phyloP scores from a whole-genome alignment of 352 stramenopile species.

The Pythium coloratum region DNA sequence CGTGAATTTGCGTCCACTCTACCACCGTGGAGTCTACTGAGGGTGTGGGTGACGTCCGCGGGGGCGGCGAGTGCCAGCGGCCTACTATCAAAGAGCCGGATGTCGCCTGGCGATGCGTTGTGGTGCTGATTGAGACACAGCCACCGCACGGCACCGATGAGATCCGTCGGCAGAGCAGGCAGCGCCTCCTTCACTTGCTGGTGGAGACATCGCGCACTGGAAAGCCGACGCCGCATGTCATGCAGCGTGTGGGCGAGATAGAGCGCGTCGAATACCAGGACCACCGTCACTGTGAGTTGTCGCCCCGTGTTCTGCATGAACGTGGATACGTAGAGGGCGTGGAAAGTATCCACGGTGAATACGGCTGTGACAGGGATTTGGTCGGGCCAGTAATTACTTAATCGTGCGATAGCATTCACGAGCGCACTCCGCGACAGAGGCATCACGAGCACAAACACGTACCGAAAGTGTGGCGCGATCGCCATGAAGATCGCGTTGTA shows the following conservation, averaged over 20 bases:
- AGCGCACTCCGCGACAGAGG: constrained; percentile 24
- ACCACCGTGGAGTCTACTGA: neutral
- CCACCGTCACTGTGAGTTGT: neutral
- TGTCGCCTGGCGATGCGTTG: neutral
- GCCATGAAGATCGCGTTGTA: constrained; percentile 19
- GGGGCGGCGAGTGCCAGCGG: neutral
- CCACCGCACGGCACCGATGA: neutral
- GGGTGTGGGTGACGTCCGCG: neutral
- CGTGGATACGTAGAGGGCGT: constrained; percentile 33
- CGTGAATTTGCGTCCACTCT: neutral
- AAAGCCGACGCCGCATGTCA: neutral
- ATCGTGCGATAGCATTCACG: constrained; percentile 26
- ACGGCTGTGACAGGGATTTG: constrained; percentile 23
- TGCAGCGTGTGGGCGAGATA: neutral
- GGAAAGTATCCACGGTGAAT: constrained; percentile 33
- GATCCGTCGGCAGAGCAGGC: neutral
- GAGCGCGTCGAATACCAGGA: neutral
- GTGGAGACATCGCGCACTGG: neutral
- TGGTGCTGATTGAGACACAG: constrained; percentile 3
- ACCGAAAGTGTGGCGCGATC: neutral
- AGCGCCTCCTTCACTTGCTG: neutral
- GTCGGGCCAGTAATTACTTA: constrained; percentile 26
- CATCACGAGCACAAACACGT: constrained; percentile 20
- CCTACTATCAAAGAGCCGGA: neutral
- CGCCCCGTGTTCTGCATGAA: constrained; percentile 36